Conservation (phyloP, 192 early-diverging fungal genomes). For the Dimargaris verticillata region DNA sequence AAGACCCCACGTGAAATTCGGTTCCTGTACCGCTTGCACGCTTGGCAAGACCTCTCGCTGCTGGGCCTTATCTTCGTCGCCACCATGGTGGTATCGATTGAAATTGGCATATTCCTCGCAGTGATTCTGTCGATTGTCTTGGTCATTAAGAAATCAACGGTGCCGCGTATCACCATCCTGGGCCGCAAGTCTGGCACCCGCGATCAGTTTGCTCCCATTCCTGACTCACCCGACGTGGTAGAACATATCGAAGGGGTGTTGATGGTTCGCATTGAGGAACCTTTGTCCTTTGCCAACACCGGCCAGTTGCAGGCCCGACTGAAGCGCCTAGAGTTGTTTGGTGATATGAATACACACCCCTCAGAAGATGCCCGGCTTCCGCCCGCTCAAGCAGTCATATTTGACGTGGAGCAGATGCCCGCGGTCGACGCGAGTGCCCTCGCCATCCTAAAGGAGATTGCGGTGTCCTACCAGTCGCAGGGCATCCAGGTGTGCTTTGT, state of each 20-base stretch:
- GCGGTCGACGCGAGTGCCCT: constrained; percentile 84
- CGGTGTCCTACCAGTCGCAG: constrained; percentile 65
- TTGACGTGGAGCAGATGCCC: constrained; percentile 82
- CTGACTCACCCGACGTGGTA: constrained; percentile 38
- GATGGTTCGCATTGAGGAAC: constrained; percentile 82
- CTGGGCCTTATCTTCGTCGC: constrained; percentile 75
- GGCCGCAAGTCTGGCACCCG: constrained; percentile 34
- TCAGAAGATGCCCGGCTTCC: constrained; percentile 72
- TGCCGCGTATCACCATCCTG: constrained; percentile 62
- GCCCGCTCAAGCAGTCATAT: constrained; percentile 61
- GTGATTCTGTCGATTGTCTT: constrained; percentile 75
- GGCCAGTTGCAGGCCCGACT: constrained; percentile 91
- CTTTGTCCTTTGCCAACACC: constrained; percentile 92
- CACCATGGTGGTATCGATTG: constrained; percentile 80
- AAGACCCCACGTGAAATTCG: constrained; percentile 55
- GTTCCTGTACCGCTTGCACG: constrained; percentile 62
- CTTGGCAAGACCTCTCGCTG: constrained; percentile 70
- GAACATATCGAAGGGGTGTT: constrained; percentile 71
- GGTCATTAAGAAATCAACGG: constrained; percentile 83
- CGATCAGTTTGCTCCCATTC: constrained; percentile 59
- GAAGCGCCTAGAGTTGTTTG: constrained; percentile 82
- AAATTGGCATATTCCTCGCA: constrained; percentile 83
- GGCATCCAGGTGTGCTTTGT: constrained; percentile 83
- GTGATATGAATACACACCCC: constrained; percentile 88
- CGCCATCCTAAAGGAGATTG: constrained; percentile 78